phyloP scores from a whole-genome alignment of 768 basidiomycete genomes.

The Lactarius quietus region DNA sequence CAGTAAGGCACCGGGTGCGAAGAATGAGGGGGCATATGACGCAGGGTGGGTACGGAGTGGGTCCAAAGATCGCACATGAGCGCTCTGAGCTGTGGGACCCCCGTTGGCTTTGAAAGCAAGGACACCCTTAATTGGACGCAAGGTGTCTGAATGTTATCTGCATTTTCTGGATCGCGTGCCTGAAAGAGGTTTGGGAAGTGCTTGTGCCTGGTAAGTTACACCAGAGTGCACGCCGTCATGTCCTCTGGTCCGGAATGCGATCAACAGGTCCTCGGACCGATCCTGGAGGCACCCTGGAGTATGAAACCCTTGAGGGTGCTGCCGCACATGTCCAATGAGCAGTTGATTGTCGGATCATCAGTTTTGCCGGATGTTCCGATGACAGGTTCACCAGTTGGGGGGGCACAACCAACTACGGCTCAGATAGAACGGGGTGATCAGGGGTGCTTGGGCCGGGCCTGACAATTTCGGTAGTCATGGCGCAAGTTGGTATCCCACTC shows the following conservation, averaged over 20 bases:
- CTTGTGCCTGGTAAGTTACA: constrained; percentile 1
- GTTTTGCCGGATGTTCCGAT: background rate
- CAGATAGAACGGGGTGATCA: constrained; percentile 2
- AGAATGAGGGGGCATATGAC: constrained; percentile 17
- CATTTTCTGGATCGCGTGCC: constrained; percentile 5
- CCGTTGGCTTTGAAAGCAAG: too few relatives aligned
- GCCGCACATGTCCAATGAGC: background rate
- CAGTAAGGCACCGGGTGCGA: background rate
- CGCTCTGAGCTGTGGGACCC: too few relatives aligned
- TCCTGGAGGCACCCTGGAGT: background rate
- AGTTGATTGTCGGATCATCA: background rate
- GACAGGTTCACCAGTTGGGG: background rate
- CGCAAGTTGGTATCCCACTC: constrained; percentile 8
- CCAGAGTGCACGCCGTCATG: background rate
- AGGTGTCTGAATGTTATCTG: background rate
- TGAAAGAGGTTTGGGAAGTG: background rate
- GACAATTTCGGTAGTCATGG: background rate
- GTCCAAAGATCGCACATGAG: constrained; percentile 2
- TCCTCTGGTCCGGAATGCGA: too few relatives aligned
- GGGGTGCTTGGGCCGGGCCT: background rate
- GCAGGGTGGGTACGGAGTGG: background rate
- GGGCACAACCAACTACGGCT: background rate
- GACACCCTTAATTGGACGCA: constrained; percentile 1
- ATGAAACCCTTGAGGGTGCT: background rate
- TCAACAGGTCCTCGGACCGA: background rate